Percentiles rank a stretch among this genome's conserved stretches.
Conservation (phyloP, 1,139 yeast genomes). For the Debaryomycetaceae sp. region DNA sequence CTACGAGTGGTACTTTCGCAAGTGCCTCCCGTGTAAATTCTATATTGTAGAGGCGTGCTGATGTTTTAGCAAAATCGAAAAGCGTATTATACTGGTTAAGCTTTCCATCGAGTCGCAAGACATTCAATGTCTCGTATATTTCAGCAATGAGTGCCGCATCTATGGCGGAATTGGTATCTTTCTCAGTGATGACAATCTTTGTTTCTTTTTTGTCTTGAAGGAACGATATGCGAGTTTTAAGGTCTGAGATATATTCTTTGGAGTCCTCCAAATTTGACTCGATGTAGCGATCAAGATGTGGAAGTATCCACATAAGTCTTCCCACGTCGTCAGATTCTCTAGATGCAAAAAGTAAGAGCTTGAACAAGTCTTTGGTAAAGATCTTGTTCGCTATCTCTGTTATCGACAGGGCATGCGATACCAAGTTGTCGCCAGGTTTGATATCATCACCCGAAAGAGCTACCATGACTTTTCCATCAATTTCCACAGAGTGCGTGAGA, state of each 20-base stretch:
- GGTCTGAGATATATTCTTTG: slow-evolving; percentile 7
- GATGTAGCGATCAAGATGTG: slow-evolving; percentile 32
- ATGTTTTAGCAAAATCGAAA: slow-evolving; percentile 7
- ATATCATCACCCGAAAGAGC: slow-evolving; percentile 12
- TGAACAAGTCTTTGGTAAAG: slow-evolving; percentile 24
- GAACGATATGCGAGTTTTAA: slow-evolving; percentile 4
- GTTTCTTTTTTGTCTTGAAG: slow-evolving; percentile 1
- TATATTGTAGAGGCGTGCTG: neutral
- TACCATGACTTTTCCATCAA: slow-evolving; percentile 8
- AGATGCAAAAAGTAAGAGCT: slow-evolving; percentile 24
- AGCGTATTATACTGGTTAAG: slow-evolving; percentile 16
- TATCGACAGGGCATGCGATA: slow-evolving; percentile 11
- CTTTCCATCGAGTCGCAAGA: slow-evolving; percentile 26
- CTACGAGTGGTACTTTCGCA: no score
- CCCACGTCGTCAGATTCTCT: slow-evolving; percentile 31
- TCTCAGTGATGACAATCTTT: neutral
- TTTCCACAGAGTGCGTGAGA: slow-evolving; percentile 24
- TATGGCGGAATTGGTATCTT: slow-evolving; percentile 5
- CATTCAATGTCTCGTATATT: slow-evolving; percentile 14
- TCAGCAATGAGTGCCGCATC: slow-evolving; percentile 11
- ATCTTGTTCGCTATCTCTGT: slow-evolving; percentile 14
- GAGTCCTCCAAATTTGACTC: slow-evolving; percentile 8
- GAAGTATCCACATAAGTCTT: slow-evolving; percentile 37
- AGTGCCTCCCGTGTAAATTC: neutral
- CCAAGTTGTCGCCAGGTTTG: slow-evolving; percentile 5